Evolutionary conservation across 345 rosid genomes (phyloP).

Genomic region (Geranium rotundifolium): DNA sequence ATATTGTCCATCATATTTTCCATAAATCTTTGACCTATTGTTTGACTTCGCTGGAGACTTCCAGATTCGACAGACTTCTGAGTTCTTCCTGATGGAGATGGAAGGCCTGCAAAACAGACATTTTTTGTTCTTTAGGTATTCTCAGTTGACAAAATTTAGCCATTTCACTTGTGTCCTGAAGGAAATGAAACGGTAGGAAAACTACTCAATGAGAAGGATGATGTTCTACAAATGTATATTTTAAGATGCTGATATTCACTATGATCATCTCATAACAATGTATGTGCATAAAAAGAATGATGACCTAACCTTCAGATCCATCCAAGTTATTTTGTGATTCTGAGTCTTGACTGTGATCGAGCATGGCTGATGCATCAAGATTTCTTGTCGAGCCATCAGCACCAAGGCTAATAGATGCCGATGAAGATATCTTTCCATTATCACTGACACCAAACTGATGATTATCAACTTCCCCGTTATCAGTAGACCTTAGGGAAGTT

Average conservation of each 20-base stretch:
- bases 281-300: not conserved
- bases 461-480: constrained; percentile 23
- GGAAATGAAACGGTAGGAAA: no score
- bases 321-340: constrained; percentile 29
- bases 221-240: no score
- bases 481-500: constrained; percentile 1
- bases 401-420: not conserved
- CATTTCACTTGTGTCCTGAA: not conserved
- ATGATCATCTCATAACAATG: not conserved
- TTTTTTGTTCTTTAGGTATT: not conserved
- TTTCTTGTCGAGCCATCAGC: constrained; percentile 24
- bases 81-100: constrained; percentile 73
- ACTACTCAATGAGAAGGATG: not conserved
- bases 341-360: constrained; percentile 25
- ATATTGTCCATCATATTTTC: constrained; percentile 83
- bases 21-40: constrained; percentile 72
- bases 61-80: constrained; percentile 48
- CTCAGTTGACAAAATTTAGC: not conserved
- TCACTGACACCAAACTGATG: constrained; percentile 19
- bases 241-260: not conserved
- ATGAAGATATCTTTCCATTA: not conserved
- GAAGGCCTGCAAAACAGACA: constrained; percentile 36
- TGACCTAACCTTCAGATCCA: constrained; percentile 53
- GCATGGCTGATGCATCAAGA: not conserved
- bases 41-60: constrained; percentile 58